phyloP scores from a whole-genome alignment of 192 early-diverging fungal species.

The Backusella parvicylindrica region DNA sequence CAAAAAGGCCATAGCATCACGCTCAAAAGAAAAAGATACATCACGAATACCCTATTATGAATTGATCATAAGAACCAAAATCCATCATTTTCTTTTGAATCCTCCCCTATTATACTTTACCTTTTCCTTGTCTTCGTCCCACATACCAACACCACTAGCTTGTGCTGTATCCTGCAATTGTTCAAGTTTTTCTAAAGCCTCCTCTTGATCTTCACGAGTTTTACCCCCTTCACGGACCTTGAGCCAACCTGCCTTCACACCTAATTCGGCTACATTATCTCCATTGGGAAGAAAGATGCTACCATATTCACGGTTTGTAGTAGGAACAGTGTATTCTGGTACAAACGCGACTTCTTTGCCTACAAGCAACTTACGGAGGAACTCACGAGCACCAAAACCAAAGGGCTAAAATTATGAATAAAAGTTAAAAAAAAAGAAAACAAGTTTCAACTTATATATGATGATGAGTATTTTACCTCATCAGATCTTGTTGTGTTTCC shows the following conservation, averaged over 20 bases:
- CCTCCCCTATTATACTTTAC: too few relatives aligned
- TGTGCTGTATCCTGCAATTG: constrained; percentile 74
- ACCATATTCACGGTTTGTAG: constrained; percentile 70
- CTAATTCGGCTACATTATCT: constrained; percentile 66
- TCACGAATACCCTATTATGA: constrained; percentile 41
- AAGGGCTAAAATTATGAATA: constrained; percentile 48
- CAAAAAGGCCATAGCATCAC: constrained; percentile 69
- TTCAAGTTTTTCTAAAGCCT: constrained; percentile 44
- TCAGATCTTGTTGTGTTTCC: constrained; percentile 81
- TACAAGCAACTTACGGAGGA: constrained; percentile 77
- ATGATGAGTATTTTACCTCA: constrained; percentile 57
- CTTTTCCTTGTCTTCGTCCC: constrained; percentile 53
- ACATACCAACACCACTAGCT: constrained; percentile 71
- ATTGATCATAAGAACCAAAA: background rate
- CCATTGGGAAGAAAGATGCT: constrained; percentile 42
- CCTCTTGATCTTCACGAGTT: constrained; percentile 36
- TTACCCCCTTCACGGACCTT: constrained; percentile 67
- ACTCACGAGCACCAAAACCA: constrained; percentile 88
- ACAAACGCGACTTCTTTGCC: constrained; percentile 88
- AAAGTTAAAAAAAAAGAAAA: background rate
- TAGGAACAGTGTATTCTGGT: constrained; percentile 69
- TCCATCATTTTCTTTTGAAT: too few relatives aligned
- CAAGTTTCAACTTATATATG: background rate
- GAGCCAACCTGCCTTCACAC: constrained; percentile 83
- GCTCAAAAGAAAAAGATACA: constrained; percentile 54